These are phyloP conservation scores for Colletotrichum eleusines DNA, from an alignment of 2,329 filamentous ascomycete species.

Conservation along the genomic window DNA sequence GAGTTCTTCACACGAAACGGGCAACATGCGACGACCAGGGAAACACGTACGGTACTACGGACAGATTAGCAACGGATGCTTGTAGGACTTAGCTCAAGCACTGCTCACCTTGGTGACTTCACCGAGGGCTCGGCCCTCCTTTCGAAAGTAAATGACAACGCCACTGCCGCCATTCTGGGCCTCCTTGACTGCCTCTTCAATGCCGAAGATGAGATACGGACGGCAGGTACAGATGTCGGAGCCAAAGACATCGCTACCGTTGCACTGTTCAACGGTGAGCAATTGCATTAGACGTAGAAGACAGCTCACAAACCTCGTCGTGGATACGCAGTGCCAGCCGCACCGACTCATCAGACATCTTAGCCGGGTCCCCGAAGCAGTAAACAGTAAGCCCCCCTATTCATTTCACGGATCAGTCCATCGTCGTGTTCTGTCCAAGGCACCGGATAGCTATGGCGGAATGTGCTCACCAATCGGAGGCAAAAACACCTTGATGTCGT, in stretches of 20 bases:
- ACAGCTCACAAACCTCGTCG: slow-evolving; percentile 62
- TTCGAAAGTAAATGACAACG: slow-evolving; percentile 98
- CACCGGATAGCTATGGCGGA: neutral
- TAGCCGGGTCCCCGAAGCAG: slow-evolving; percentile 94
- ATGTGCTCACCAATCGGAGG: slow-evolving; percentile 81
- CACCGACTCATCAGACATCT: slow-evolving; percentile 88
- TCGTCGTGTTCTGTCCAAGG: neutral
- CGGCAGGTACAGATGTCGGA: slow-evolving; percentile 98
- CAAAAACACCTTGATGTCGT: slow-evolving; percentile 94
- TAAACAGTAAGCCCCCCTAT: slow-evolving; percentile 90
- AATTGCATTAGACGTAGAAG: neutral
- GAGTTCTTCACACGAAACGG: neutral
- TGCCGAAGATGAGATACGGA: slow-evolving; percentile 95
- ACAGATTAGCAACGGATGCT: slow-evolving; percentile 48
- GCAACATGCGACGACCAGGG: neutral
- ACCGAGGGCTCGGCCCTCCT: slow-evolving; percentile 93
- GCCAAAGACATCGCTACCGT: slow-evolving; percentile 96
- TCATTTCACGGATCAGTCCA: slow-evolving; percentile 41
- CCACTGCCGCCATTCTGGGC: slow-evolving; percentile 94
- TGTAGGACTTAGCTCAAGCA: neutral
- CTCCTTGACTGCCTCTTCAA: slow-evolving; percentile 97
- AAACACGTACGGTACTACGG: slow-evolving; percentile 60
- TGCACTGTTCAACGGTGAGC: slow-evolving; percentile 68
- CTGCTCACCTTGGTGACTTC: slow-evolving; percentile 90
- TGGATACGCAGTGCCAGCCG: slow-evolving; percentile 86